Percentiles rank a stretch among this genome's conserved stretches.
These are phyloP conservation scores for Suillus paluster DNA, from an alignment of 768 basidiomycete genomes.

Conservation along the genomic window DNA sequence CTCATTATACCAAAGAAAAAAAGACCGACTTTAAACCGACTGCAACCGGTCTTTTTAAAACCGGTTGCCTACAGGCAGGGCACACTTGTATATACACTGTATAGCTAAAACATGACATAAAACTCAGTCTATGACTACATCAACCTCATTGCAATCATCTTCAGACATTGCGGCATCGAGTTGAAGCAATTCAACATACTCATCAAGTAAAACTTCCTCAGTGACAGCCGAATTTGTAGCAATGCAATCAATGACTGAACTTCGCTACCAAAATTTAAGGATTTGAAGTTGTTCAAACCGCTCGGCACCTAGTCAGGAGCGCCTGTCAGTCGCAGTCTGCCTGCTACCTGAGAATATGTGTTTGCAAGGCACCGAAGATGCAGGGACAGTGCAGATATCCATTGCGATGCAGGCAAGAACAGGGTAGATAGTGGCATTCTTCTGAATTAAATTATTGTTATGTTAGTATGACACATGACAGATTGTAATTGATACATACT, in stretches of 20 bases:
- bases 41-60: not conserved
- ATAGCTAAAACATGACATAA: not conserved
- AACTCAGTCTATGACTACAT: not conserved
- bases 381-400: constrained; percentile 2
- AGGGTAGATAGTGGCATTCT: constrained; percentile 1
- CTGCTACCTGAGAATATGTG: constrained; percentile 17
- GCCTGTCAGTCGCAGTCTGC: constrained; percentile 4
- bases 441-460: constrained; percentile 1
- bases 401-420: constrained; percentile 3
- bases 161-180: not conserved
- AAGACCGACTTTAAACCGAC: not conserved
- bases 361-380: constrained; percentile 18
- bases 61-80: not conserved
- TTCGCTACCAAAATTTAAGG: constrained; percentile 15
- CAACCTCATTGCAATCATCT: not conserved
- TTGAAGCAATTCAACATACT: constrained; percentile 4
- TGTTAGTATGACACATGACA: not conserved
- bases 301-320: constrained; percentile 7
- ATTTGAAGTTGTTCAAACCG: constrained; percentile 16
- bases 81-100: no score
- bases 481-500: constrained; percentile 2
- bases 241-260: constrained; percentile 6
- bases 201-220: constrained; percentile 12
- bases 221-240: constrained; percentile 4
- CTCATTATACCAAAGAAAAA: not conserved